Evolutionary conservation across 805 yeast genomes (phyloP), one percentile per base, ranked within the genome.

Genomic region (Ogataea philodendri): DNA sequence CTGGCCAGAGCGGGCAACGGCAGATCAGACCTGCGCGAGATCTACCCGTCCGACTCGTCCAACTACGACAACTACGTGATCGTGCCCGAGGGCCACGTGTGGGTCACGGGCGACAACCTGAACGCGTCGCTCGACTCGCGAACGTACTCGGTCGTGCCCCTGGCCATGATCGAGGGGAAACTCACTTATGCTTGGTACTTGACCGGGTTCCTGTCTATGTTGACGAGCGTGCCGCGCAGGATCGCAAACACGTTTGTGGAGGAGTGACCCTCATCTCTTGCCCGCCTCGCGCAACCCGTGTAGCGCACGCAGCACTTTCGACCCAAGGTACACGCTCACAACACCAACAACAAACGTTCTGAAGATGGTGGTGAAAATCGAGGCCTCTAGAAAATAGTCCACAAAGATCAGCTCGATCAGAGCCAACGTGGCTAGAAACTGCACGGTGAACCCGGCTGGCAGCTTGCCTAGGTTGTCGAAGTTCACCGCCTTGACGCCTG

Each of bases 71-170:
- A 75, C 38, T 86, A 68, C 57, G 78, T 90, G 7, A 69, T 66
- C 37, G 89, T 93, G 0, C 98, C 98, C 1, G 76, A 80, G 47
- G 98, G 98, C 3, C 98, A 93, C 60, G 84, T 86, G 30, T 93
- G 97, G 97, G 81, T 89, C 3, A 87, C 97, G 0, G 99, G 99
- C 2, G 99, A 93, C 54, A 93, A 93, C 54, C 61, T 90, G 39
- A 73, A 86, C 17, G 87, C 81, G 47, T 85, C 96, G 14, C 65
- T 89, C 30, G 99, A 93, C 52, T 86, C 96, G 4, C 67, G 98
- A 47, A 76, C 86, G 0, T 93, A 93, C 55, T 84, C 89, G 23
- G 86, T 81, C n/a, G 64, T 93, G 22, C 97, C 98, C 2, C 68
- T 87, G 78, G 97, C 81, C 0, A 63, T 93, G 24, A 79, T 93